These are phyloP conservation scores for Tetramitus jugosus DNA, from an alignment of 208 protist species.

Conservation along the genomic window DNA sequence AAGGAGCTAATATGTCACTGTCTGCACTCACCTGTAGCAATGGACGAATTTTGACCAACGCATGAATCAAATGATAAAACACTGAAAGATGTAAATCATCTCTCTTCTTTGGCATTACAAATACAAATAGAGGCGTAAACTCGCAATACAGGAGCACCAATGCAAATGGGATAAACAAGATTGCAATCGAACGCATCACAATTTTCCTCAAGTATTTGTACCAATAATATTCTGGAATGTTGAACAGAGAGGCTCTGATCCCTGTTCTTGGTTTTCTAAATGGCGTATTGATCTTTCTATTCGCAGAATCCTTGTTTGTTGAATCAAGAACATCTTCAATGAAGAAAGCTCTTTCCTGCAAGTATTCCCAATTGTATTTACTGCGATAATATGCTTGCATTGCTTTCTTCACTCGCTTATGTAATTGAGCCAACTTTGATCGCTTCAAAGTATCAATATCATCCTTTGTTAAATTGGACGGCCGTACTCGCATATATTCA, in stretches of 20 bases:
- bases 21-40: neutral
- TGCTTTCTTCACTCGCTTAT: neutral
- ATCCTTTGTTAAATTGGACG: neutral
- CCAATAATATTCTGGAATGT: neutral
- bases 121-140: too few relatives aligned
- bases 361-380: slow-evolving; percentile 12
- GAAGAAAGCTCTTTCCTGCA: slow-evolving; percentile 4
- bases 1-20: neutral
- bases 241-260: neutral
- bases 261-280: neutral
- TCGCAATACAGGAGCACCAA: neutral
- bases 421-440: neutral
- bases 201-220: neutral
- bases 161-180: neutral
- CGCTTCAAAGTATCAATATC: neutral
- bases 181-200: neutral
- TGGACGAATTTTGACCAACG: neutral
- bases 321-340: slow-evolving; percentile 2
- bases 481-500: too few relatives aligned
- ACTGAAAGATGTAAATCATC: neutral
- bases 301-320: neutral
- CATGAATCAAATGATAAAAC: neutral
- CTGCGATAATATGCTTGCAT: neutral
- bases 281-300: neutral
- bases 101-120: too few relatives aligned